Base-by-base conservation (phyloP, 306 rosid genomes). In the Datisca glomerata region DNA sequence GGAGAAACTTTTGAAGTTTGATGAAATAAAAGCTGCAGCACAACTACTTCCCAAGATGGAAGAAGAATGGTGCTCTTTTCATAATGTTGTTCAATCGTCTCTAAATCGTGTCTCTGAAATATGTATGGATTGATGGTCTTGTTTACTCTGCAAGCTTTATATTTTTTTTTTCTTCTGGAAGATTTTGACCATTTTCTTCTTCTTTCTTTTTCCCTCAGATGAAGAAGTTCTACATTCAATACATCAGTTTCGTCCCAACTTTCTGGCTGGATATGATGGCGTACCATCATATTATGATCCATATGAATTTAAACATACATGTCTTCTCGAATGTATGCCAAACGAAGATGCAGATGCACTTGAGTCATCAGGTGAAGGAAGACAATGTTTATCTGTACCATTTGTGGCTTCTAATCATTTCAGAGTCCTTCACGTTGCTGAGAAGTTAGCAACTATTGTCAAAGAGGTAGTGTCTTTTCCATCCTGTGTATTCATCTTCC, bases 41-140 rank as follows among this genome's bases (percentile, higher is more conserved):
- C 50, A 25, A 40, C 47, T 5, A 41, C 56, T 59, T 52, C 67
- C 68, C 29, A 29, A 69, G 58, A 50, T 45, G 39, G 93, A 81
- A 63, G 81, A 76, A 66, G 86, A 79, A 23, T 86, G 91, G 91
- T 86, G 93, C 48, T 72, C 63, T 63, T 45, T 46, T 49, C 96
- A 86, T 71, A 47, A 69, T 58, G 80, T 86, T 63, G 69, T 74
- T 39, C 83, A 5, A 32, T 75, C 93, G 36, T 78, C 96, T 24
- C 59, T 86, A 35, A 77, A 67, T 51, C 82, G 68, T 28, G 69
- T 74, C 53, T 67, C 72, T 41, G 86, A 75, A 64, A 67, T 68
- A 59, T 86, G 96, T 86, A 78, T 17, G 89, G 59, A 20, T 42
- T 61, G n/a, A n/a, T n/a, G n/a, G n/a, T n/a, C n/a, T n/a, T n/a